Base-by-base conservation (phyloP, 2,329 filamentous ascomycete genomes). In the Penicillium sp. region DNA sequence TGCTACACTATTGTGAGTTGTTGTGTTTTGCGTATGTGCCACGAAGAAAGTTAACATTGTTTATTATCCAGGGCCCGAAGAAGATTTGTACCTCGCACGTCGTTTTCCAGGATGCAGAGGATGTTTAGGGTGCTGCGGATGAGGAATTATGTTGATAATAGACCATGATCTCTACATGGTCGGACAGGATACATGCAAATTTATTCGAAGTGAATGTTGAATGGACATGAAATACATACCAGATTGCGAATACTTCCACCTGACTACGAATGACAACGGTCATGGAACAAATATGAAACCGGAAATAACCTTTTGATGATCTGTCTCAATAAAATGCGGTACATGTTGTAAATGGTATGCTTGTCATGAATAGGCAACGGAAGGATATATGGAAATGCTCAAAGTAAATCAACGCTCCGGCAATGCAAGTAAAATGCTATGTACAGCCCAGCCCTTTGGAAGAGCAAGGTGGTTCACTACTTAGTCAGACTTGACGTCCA, bases 1-100 rank as follows among this genome's bases (percentile, higher is more conserved):
- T 65, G 63, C 46, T 64, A 66, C 46, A 42, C 49, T 6, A 61
- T 63, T 56, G 63, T 66, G 34, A 56, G 63, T 59, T 29, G 31
- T 10, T 20, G 14, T 11, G 3, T 34, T 23, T n/a, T 6, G n/a
- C 4, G 7, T 9, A 4, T 23, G n/a, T 16, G 35, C 6, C n/a
- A 20, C 4, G 10, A 35, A 26, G 28, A 31, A 16, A 6, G 2
- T 32, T 47, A 31, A 46, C 14, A 13, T 22, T 29, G 5, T 9
- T 38, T 41, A n/a, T 29, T 48, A 22, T 40, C 34, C 1, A 64
- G 60, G 58, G 52, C 27, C 50, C 46, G 6, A 52, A 60, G 50
- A 55, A 57, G 42, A 62, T 64, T 38, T 64, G 61, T 40, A 61
- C 61, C 8, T 52, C 59, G 13, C 55, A 63, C 37, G 54, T 49